Conservation (phyloP, 2,329 filamentous ascomycete genomes). For the Emericellopsis atlantica region DNA sequence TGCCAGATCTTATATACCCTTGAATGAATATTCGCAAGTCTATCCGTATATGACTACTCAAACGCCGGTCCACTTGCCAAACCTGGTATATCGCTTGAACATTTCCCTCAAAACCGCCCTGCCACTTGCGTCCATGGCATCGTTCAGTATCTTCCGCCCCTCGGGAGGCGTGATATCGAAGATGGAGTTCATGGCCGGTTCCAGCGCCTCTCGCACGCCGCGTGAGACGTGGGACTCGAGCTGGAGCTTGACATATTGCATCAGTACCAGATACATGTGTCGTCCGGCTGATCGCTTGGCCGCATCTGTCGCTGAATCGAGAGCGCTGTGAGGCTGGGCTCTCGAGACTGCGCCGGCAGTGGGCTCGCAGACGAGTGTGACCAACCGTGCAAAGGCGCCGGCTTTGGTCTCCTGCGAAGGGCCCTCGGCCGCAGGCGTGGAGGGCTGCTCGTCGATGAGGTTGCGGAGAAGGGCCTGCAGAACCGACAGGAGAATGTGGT, state of each 20-base stretch:
- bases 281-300: conserved; percentile 49
- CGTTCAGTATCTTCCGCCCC: conserved; percentile 42
- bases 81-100: conserved; percentile 46
- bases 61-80: conserved; percentile 52
- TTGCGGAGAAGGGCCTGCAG: conserved; percentile 43
- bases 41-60: conserved; percentile 14
- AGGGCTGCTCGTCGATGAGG: conserved; percentile 26
- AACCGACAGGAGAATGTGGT: conserved; percentile 41
- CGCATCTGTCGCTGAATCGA: conserved; percentile 48
- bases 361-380: conserved; percentile 48
- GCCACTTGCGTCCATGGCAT: conserved; percentile 45
- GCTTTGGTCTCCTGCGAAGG: conserved; percentile 29
- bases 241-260: conserved; percentile 48
- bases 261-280: conserved; percentile 48
- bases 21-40: neutral
- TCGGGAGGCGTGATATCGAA: conserved; percentile 45
- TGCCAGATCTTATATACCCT: neutral
- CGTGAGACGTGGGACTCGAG: conserved; percentile 39
- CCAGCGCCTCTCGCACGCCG: conserved; percentile 39
- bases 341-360: conserved; percentile 41
- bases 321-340: conserved; percentile 25
- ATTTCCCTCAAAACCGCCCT: conserved; percentile 45
- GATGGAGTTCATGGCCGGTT: conserved; percentile 44
- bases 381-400: conserved; percentile 37
- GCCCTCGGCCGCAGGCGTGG: conserved; percentile 6